phyloP scores from a whole-genome alignment of 768 basidiomycete genomes.

The Mycena rosella region DNA sequence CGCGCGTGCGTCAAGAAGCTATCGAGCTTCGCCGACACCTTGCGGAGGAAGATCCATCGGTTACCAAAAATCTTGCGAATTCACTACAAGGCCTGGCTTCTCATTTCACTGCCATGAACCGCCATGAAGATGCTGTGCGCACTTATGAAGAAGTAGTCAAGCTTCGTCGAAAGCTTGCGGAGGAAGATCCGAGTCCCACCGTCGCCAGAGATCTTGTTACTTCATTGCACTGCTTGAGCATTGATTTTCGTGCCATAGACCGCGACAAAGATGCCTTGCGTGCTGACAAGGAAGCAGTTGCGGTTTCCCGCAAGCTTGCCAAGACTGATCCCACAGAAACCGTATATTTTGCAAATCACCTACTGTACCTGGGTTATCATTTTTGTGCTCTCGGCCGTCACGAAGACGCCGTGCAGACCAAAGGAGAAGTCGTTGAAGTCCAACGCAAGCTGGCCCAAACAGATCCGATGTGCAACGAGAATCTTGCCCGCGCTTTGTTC shows the following conservation, averaged over 20 bases:
- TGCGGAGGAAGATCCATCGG: too few relatives aligned
- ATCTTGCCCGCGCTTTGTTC: not conserved
- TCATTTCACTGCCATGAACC: not conserved
- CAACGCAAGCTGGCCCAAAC: not conserved
- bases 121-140: not conserved
- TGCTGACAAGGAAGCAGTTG: not conserved
- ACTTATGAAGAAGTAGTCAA: not conserved
- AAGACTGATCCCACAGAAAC: not conserved
- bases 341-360: too few relatives aligned
- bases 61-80: not conserved
- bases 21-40: too few relatives aligned
- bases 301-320: not conserved
- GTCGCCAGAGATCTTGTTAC: too few relatives aligned
- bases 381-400: not conserved
- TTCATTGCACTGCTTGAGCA: too few relatives aligned
- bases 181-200: too few relatives aligned
- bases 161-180: too few relatives aligned
- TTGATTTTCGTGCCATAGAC: too few relatives aligned
- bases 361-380: not conserved
- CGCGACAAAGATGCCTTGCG: too few relatives aligned
- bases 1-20: too few relatives aligned
- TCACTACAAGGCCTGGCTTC: too few relatives aligned
- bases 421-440: not conserved
- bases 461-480: not conserved
- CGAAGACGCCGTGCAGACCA: not conserved